A percentile compares a stretch with the other conserved stretches of the same genome.
Conservation (phyloP, 495 filamentous ascomycete species). For the Thermochaetoides thermophila region DNA sequence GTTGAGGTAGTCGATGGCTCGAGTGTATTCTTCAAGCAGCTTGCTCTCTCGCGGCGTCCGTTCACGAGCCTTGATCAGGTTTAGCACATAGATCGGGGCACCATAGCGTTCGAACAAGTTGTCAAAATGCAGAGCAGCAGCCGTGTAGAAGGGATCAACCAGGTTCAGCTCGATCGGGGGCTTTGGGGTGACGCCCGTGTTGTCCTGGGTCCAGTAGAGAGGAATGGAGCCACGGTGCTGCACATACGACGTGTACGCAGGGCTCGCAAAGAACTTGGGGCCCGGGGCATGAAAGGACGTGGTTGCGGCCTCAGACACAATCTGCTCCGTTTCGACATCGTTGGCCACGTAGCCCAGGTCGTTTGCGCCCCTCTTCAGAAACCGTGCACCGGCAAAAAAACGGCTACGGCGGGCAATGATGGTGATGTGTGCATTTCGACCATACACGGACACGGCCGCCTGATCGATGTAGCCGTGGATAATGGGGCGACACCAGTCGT, state of each 20-base stretch:
- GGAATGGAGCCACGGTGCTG: conserved; percentile 96
- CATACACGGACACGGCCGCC: conserved; percentile 68
- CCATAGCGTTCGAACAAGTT: conserved; percentile 92
- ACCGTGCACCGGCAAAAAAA: conserved; percentile 87
- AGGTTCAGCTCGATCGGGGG: conserved; percentile 90
- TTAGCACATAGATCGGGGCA: conserved; percentile 79
- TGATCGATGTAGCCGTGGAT: conserved; percentile 96
- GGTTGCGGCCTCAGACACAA: conserved; percentile 82
- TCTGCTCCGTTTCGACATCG: conserved; percentile 98
- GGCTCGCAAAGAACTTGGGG: conserved; percentile 70
- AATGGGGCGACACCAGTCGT: conserved; percentile 92
- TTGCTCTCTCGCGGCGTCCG: conserved; percentile 88
- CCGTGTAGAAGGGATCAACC: conserved; percentile 86
- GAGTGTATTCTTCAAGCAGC: conserved; percentile 72
- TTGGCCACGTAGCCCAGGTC: conserved; percentile 95
- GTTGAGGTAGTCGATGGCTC: conserved; percentile 83
- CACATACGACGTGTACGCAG: conserved; percentile 87
- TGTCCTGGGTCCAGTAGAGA: conserved; percentile 95
- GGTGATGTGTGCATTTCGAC: conserved; percentile 75
- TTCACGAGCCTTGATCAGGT: conserved; percentile 83
- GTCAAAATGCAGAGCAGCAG: conserved; percentile 94
- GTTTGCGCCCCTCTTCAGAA: conserved; percentile 88
- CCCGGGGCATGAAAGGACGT: conserved; percentile 93
- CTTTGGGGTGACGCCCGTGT: conserved; percentile 85
- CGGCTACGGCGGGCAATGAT: conserved; percentile 85